phyloP scores from a whole-genome alignment of 345 rosid species.

The Eucalyptus erythrocorys region DNA sequence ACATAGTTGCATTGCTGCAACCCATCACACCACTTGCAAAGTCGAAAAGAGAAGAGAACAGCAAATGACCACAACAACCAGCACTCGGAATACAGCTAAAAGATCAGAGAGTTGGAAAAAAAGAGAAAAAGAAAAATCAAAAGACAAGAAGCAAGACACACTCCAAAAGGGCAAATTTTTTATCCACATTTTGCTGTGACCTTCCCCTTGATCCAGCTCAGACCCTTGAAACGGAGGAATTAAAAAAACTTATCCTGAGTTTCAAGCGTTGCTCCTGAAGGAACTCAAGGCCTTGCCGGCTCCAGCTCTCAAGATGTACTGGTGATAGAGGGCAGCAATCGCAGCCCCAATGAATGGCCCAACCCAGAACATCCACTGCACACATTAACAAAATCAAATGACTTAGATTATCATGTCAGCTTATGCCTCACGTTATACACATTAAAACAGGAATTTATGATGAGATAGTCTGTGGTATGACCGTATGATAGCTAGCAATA shows the following conservation, averaged over 20 bases:
- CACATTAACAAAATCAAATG: neutral
- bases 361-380: conserved; percentile 96
- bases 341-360: conserved; percentile 89
- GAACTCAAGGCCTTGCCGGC: conserved; percentile 73
- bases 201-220: neutral
- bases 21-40: neutral
- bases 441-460: too few relatives aligned
- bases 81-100: neutral
- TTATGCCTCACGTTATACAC: neutral
- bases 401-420: neutral
- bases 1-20: neutral
- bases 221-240: neutral
- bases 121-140: neutral
- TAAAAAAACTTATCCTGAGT: neutral
- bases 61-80: neutral
- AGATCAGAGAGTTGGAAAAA: neutral
- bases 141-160: neutral
- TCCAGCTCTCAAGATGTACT: conserved; percentile 68
- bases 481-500: fast-evolving
- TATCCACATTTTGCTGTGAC: neutral
- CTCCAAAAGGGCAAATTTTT: neutral
- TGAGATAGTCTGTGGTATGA: too few relatives aligned
- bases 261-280: conserved; percentile 72
- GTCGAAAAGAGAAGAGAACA: neutral
- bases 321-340: conserved; percentile 75